phyloP scores from a whole-genome alignment of 768 basidiomycete genomes.

The Pisolithus tinctorius region DNA sequence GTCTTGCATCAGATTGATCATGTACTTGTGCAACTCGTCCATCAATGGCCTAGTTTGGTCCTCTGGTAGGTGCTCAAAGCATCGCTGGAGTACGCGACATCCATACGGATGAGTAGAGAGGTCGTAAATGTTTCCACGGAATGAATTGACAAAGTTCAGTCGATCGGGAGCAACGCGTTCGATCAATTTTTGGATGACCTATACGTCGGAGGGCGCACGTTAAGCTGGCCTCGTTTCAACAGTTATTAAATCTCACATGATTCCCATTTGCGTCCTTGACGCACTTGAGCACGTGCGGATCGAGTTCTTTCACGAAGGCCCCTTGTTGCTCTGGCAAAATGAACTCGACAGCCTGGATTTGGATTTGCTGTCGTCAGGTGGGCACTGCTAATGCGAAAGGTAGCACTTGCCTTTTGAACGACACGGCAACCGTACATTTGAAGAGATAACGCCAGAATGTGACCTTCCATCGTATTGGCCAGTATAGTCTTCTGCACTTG shows the following conservation, averaged over 20 bases:
- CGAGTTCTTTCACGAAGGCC: constrained; percentile 69
- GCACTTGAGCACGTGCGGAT: constrained; percentile 73
- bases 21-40: constrained; percentile 74
- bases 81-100: constrained; percentile 90
- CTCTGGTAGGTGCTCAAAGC: constrained; percentile 77
- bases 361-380: constrained; percentile 7
- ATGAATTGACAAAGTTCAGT: constrained; percentile 65
- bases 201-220: background rate
- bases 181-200: constrained; percentile 88
- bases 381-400: background rate
- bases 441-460: constrained; percentile 67
- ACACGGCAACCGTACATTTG: constrained; percentile 98
- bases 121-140: constrained; percentile 73
- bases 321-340: constrained; percentile 74
- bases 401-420: constrained; percentile 69
- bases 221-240: constrained; percentile 2
- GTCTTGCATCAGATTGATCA: constrained; percentile 75
- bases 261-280: constrained; percentile 92
- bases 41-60: constrained; percentile 63
- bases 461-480: constrained; percentile 67
- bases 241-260: constrained; percentile 52
- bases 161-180: constrained; percentile 73
- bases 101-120: constrained; percentile 88
- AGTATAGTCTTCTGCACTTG: constrained; percentile 66
- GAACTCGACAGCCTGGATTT: constrained; percentile 77